phyloP scores from a whole-genome alignment of 2,329 filamentous ascomycete genomes.

The Pyrenophora teres region DNA sequence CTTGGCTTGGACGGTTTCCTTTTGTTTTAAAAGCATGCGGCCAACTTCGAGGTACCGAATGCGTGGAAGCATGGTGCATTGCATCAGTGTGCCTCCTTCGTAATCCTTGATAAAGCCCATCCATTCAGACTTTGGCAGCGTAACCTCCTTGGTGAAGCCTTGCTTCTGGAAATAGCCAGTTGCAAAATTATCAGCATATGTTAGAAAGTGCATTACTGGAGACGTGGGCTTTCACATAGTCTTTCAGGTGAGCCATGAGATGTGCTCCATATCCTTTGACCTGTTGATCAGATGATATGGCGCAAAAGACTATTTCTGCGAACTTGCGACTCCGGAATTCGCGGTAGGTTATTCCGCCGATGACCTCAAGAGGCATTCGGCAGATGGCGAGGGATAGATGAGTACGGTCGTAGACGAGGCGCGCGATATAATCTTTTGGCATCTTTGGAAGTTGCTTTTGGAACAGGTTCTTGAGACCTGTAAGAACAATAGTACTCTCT shows the following conservation, averaged over 20 bases:
- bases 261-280: conserved; percentile 98
- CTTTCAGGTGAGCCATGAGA: conserved; percentile 97
- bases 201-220: conserved; percentile 97
- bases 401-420: conserved; percentile 93
- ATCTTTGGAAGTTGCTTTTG: conserved; percentile 98
- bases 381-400: conserved; percentile 95
- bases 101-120: conserved; percentile 99
- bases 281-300: conserved; percentile 94
- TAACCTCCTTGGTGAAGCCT: conserved; percentile 97
- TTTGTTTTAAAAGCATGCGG: conserved; percentile 94
- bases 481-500: conserved; percentile 89
- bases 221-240: conserved; percentile 95
- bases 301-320: conserved; percentile 97
- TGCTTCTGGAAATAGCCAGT: conserved; percentile 99
- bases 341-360: conserved; percentile 93
- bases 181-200: conserved; percentile 97
- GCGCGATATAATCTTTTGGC: conserved; percentile 97
- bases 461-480: conserved; percentile 94
- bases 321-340: conserved; percentile 90
- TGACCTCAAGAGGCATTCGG: conserved; percentile 90
- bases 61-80: conserved; percentile 93
- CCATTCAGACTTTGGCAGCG: conserved; percentile 84
- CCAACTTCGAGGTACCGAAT: conserved; percentile 91
- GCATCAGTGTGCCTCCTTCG: conserved; percentile 98
- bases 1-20: conserved; percentile 91